Evolutionary conservation across 78 protist species (phyloP).

Genomic region (Creolimax fragrantissima): DNA sequence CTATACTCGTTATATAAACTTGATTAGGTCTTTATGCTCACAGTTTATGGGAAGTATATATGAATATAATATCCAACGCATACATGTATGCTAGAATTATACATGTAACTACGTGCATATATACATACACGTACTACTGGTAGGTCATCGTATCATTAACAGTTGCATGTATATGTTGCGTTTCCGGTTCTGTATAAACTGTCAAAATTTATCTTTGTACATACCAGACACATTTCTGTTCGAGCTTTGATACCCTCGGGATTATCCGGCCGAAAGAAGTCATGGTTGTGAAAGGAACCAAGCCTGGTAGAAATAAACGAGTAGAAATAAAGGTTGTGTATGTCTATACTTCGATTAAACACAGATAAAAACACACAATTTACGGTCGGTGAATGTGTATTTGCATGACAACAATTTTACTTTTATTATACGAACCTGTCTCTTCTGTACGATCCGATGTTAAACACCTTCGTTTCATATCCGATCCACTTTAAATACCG

Average conservation of each 20-base stretch:
- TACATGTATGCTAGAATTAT: not conserved
- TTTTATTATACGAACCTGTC: not conserved
- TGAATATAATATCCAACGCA: not conserved
- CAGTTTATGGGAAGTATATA: not conserved
- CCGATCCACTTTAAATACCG: slow-evolving; percentile 66
- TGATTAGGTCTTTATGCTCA: too few species aligned
- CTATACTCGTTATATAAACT: too few species aligned
- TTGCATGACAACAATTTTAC: not conserved
- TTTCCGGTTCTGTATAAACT: not conserved
- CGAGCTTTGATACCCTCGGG: slow-evolving; percentile 55
- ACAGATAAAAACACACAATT: not conserved
- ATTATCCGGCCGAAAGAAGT: slow-evolving; percentile 65
- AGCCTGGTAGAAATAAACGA: not conserved
- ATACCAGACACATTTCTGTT: not conserved
- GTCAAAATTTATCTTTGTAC: not conserved
- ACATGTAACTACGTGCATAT: not conserved
- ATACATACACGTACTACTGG: not conserved
- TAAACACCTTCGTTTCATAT: slow-evolving; percentile 27
- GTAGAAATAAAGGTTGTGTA: too few species aligned
- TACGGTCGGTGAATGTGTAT: not conserved
- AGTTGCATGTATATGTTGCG: not conserved
- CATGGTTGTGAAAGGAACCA: slow-evolving; percentile 49
- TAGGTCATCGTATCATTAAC: not conserved
- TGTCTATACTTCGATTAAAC: not conserved
- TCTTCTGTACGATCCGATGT: slow-evolving; percentile 35